These are phyloP conservation scores for Epicoccum sorghinum DNA, from an alignment of 2,329 filamentous ascomycete genomes.

Conservation along the genomic window DNA sequence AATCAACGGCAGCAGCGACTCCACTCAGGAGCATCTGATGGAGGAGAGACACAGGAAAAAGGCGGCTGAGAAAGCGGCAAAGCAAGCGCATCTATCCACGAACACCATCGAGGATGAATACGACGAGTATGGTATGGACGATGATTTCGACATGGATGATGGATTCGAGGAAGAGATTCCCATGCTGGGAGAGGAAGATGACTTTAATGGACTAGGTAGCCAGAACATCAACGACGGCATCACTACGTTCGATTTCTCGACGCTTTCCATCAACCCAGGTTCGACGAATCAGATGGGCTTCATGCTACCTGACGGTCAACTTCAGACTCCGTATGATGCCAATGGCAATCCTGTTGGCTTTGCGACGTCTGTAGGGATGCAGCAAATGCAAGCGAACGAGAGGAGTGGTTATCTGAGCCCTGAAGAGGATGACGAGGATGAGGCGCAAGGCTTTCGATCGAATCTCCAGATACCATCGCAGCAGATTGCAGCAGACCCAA, in stretches of 20 bases:
- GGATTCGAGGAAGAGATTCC: slow-evolving; percentile 72
- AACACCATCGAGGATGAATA: slow-evolving; percentile 46
- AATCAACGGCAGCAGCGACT: slow-evolving; percentile 73
- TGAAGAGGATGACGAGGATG: slow-evolving; percentile 15
- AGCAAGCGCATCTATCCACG: slow-evolving; percentile 43
- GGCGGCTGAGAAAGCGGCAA: slow-evolving; percentile 65
- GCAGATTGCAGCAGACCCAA: neutral
- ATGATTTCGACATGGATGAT: slow-evolving; percentile 60
- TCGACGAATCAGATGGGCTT: slow-evolving; percentile 28
- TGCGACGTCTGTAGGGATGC: slow-evolving; percentile 36
- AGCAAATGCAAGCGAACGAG: slow-evolving; percentile 11
- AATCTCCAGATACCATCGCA: neutral
- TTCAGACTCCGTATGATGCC: slow-evolving; percentile 36
- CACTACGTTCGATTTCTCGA: slow-evolving; percentile 42
- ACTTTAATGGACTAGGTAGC: slow-evolving; percentile 34
- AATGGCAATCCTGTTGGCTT: slow-evolving; percentile 43
- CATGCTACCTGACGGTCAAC: slow-evolving; percentile 29
- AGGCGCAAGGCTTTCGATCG: slow-evolving; percentile 4
- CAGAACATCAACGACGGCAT: slow-evolving; percentile 31
- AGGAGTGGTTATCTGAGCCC: slow-evolving; percentile 6
- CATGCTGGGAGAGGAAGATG: slow-evolving; percentile 51
- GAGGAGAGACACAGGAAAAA: slow-evolving; percentile 75
- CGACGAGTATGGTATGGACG: slow-evolving; percentile 48
- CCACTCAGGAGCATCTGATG: slow-evolving; percentile 68
- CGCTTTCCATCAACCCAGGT: slow-evolving; percentile 31